Evolutionary conservation across 2,329 filamentous ascomycete species (phyloP), one percentile per base, ranked within the genome.

Genomic region (Aspergillus awamori): DNA sequence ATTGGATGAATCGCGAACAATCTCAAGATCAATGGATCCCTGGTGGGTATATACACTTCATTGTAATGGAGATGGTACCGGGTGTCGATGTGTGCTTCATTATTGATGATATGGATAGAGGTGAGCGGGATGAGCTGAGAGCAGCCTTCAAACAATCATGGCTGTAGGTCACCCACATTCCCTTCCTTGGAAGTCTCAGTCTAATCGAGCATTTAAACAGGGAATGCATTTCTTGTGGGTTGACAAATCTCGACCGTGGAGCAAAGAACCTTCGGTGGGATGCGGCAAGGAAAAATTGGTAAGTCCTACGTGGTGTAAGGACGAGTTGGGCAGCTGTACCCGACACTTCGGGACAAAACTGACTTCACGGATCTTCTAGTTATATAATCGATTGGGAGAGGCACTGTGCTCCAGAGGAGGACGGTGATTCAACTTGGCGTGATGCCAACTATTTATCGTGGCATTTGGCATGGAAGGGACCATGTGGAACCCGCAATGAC

Each of bases 41-140:
- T 2, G 51, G 56, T 1, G 56, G 60, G 0, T 62, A 30, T 2
- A 53, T 55, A 1, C n/a, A 51, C 8, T 41, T 22, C 24, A 51
- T 62, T 5, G 11, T 56, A 4, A 62, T 59, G 56, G 56, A 62
- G 51, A 15, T 10, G 36, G 2, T 62, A 8, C 56, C 51, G 10
- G 56, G 60, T 2, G 17, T 8, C 10, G 33, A 59, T 22, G 47
- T 24, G 7, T 53, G 41, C 3, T 28, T 45, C 2, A 8, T 52
- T 4, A 55, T 33, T 47, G 13, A 51, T 26, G 20, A n/a, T 4
- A 39, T 53, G 36, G 13, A 24, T 11, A 47, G 38, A 15, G 33
- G 20, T 7, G 53, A 61, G 26, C 53, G 53, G 5, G 48, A 61
- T 17, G 13, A 17, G 11, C 15, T 61, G 1, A 17, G 53, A 3